A percentile compares a stretch with the other conserved stretches of the same genome.
Evolutionary conservation across 345 rosid species (phyloP).

Genomic region (Linum trigynum): DNA sequence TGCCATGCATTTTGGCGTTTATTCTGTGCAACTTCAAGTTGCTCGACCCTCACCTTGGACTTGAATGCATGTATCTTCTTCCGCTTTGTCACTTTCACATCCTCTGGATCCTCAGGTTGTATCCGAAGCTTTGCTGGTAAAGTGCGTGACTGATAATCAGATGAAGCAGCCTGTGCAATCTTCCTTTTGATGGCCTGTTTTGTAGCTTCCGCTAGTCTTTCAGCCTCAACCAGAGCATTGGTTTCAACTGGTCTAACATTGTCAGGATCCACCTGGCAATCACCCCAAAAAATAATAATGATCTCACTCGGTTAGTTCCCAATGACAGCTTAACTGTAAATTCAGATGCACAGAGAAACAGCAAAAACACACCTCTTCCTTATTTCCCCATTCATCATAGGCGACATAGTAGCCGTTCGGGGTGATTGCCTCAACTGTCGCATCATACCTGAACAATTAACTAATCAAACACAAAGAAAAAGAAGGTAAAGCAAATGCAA

Average conservation of each 20-base stretch:
- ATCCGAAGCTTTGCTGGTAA: conserved; percentile 84
- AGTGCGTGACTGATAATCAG: conserved; percentile 65
- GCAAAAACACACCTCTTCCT: conserved; percentile 67
- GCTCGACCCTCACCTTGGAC: conserved; percentile 78
- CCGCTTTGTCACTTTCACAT: conserved; percentile 85
- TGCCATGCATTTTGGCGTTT: conserved; percentile 98
- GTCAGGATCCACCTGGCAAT: conserved; percentile 74
- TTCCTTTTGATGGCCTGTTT: conserved; percentile 86
- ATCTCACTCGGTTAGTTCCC: neutral
- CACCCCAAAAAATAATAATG: neutral
- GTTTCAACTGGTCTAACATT: conserved; percentile 62
- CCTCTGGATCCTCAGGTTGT: conserved; percentile 86
- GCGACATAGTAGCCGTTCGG: conserved; percentile 64
- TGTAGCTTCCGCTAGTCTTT: conserved; percentile 84
- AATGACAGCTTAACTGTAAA: neutral
- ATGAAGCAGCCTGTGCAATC: conserved; percentile 82
- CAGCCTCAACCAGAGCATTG: conserved; percentile 81
- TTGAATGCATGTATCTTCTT: conserved; percentile 98
- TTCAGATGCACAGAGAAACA: neutral
- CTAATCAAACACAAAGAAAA: conserved; percentile 47
- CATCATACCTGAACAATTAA: conserved; percentile 86
- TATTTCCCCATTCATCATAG: conserved; percentile 81
- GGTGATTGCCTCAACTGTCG: conserved; percentile 63
- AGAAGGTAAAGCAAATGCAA: conserved; percentile 32
- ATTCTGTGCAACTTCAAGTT: conserved; percentile 82